phyloP scores from a whole-genome alignment of 345 rosid species.

The Physaria fendleri region DNA sequence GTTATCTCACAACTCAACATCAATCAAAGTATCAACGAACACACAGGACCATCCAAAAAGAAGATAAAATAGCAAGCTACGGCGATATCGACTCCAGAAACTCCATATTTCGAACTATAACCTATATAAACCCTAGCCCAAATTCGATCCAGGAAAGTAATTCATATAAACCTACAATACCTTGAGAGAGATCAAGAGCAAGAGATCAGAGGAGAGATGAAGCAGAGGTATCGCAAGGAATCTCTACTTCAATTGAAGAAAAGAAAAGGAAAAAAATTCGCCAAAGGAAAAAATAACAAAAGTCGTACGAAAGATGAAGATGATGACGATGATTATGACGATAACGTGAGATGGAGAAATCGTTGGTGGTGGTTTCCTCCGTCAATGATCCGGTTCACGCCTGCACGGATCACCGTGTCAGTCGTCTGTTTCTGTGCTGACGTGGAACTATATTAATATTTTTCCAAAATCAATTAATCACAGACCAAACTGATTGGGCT shows the following conservation, averaged over 20 bases:
- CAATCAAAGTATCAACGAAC: slow-evolving; percentile 10
- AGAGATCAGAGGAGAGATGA: slow-evolving; percentile 7
- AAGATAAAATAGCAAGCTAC: slow-evolving; percentile 2
- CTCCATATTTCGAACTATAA: slow-evolving; percentile 5
- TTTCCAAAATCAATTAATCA: neutral
- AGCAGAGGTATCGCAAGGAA: slow-evolving; percentile 15
- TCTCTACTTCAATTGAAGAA: neutral
- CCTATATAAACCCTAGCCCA: slow-evolving; percentile 13
- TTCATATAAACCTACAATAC: neutral
- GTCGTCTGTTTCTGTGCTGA: slow-evolving; percentile 31
- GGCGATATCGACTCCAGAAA: slow-evolving; percentile 2
- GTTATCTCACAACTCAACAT: slow-evolving; percentile 1
- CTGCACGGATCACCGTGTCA: slow-evolving; percentile 39
- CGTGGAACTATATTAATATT: slow-evolving; percentile 26
- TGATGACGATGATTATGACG: slow-evolving; percentile 19
- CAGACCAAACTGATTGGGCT: slow-evolving; percentile 12
- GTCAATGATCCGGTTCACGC: slow-evolving; percentile 30
- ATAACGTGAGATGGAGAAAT: slow-evolving; percentile 16
- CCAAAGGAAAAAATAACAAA: neutral
- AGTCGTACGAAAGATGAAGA: slow-evolving; percentile 19
- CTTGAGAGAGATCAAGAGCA: slow-evolving; percentile 8
- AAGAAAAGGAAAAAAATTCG: neutral
- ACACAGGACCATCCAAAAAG: neutral
- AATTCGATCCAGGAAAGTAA: slow-evolving; percentile 7
- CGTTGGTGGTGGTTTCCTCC: slow-evolving; percentile 30